A percentile compares a stretch with the other conserved stretches of the same genome.
Evolutionary conservation across 2,329 filamentous ascomycete genomes (phyloP).

Genomic region (Xylaria sp.): DNA sequence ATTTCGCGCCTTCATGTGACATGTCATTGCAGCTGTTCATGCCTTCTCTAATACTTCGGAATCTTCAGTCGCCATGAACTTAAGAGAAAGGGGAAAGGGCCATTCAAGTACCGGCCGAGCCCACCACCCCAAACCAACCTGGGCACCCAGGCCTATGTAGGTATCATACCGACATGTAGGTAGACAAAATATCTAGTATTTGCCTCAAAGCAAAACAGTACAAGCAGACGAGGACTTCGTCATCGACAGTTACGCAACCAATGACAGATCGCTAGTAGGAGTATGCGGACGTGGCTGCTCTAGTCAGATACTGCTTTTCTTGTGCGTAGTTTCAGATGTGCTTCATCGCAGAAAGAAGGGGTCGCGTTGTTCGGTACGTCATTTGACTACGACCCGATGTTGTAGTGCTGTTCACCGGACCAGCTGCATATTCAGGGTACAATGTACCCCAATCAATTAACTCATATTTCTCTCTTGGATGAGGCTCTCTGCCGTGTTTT

Average conservation of each 20-base stretch:
- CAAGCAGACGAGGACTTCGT: neutral
- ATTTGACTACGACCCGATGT: neutral
- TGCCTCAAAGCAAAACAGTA: neutral
- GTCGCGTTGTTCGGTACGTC: conserved; percentile 2
- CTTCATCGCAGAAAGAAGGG: conserved; percentile 49
- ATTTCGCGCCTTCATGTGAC: neutral
- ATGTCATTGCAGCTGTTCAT: neutral
- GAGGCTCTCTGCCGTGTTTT: neutral
- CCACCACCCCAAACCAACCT: neutral
- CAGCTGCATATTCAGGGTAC: neutral
- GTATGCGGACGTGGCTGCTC: neutral
- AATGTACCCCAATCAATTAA: neutral
- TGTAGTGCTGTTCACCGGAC: neutral
- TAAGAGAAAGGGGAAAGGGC: neutral
- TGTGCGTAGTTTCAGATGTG: conserved; percentile 56
- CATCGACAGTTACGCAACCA: neutral
- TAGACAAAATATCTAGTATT: too few relatives aligned
- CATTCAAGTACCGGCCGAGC: neutral
- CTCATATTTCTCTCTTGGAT: neutral
- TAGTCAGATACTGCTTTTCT: neutral
- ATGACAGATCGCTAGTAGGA: neutral
- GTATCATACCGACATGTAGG: too few relatives aligned
- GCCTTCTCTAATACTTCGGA: neutral
- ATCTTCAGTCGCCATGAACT: neutral
- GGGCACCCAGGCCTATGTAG: too few relatives aligned